Percentiles rank a stretch among this genome's conserved stretches.
These are phyloP conservation scores for Biscogniauxia sp. DNA, from an alignment of 2,329 filamentous ascomycete genomes.

Conservation along the genomic window DNA sequence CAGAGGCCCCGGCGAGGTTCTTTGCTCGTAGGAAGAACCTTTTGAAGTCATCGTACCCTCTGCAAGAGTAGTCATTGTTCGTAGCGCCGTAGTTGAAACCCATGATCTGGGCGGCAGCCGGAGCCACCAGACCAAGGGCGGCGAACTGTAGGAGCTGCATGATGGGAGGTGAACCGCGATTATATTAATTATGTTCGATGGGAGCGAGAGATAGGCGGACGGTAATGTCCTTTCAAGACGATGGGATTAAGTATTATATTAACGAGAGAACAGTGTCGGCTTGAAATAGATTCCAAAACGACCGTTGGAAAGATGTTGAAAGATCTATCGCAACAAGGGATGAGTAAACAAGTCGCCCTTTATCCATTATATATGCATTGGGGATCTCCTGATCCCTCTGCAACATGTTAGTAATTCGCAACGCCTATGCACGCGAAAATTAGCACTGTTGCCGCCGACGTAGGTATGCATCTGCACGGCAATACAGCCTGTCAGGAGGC, in stretches of 20 bases:
- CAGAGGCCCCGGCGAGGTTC: conserved; percentile 35
- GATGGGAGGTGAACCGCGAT: neutral
- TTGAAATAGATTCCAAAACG: neutral
- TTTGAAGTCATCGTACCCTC: conserved; percentile 41
- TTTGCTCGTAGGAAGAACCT: conserved; percentile 44
- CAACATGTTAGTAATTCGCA: neutral
- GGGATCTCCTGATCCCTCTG: neutral
- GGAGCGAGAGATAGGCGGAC: neutral
- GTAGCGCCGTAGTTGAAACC: conserved; percentile 48
- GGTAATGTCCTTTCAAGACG: neutral
- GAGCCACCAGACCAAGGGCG: conserved; percentile 14
- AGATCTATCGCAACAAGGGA: neutral
- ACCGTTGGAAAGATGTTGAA: neutral
- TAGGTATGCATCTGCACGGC: neutral
- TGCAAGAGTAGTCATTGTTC: conserved; percentile 38
- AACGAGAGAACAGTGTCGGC: neutral
- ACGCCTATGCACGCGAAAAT: neutral
- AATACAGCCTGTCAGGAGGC: neutral
- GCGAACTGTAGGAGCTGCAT: conserved; percentile 21
- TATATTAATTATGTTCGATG: neutral
- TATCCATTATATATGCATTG: neutral
- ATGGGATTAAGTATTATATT: neutral
- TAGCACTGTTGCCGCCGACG: neutral
- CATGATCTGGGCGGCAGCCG: conserved; percentile 18
- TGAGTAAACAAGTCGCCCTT: neutral